Conservation (phyloP, 1,284 basidiomycete species). For the Anthracocystis walkeri region DNA sequence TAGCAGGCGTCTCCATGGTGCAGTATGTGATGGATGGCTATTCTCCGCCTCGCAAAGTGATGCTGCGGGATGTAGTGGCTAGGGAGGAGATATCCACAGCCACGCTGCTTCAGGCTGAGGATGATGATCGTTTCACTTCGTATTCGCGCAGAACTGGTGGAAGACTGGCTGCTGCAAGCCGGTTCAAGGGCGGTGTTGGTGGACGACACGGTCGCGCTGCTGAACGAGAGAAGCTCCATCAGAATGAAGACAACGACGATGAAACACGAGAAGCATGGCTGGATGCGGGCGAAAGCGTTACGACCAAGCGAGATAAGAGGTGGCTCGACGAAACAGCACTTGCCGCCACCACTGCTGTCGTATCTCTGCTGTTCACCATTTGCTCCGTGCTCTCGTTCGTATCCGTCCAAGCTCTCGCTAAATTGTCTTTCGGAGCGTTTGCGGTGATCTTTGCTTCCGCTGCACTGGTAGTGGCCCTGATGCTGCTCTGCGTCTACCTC, state of each 20-base stretch:
- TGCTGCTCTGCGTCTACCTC: constrained; percentile 31
- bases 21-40: constrained; percentile 49
- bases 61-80: constrained; percentile 40
- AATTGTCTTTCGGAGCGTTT: constrained; percentile 26
- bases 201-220: constrained; percentile 18
- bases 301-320: constrained; percentile 28
- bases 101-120: constrained; percentile 25
- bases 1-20: constrained; percentile 10
- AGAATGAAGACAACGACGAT: neutral
- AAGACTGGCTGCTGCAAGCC: constrained; percentile 11
- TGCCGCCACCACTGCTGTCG: constrained; percentile 20
- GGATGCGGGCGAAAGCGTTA: constrained; percentile 22
- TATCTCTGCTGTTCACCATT: constrained; percentile 23
- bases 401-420: constrained; percentile 14
- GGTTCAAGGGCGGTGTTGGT: constrained; percentile 21
- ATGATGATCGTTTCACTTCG: constrained; percentile 41
- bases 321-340: constrained; percentile 45
- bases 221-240: neutral
- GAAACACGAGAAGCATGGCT: constrained; percentile 27
- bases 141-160: constrained; percentile 29
- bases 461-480: constrained; percentile 14
- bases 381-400: constrained; percentile 28
- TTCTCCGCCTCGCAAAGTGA: constrained; percentile 26
- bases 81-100: constrained; percentile 32
- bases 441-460: constrained; percentile 42